Conservation (phyloP, 2,329 filamentous ascomycete species). For the Aspergillus fumigatus region DNA sequence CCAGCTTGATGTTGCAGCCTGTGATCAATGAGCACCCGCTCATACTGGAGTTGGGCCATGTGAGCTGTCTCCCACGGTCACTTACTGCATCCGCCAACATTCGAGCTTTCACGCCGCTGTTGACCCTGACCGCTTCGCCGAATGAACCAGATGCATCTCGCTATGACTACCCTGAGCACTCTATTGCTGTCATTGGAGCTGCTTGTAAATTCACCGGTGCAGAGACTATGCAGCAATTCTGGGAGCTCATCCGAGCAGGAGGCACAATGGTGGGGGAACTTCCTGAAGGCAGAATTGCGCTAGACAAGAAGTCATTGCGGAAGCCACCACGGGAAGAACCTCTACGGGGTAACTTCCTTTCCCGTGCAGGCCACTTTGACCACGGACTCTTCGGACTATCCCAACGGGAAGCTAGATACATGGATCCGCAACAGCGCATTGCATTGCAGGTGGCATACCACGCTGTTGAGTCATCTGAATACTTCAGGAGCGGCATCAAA, state of each 20-base stretch:
- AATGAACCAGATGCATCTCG: neutral
- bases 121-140: neutral
- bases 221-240: conserved; percentile 27
- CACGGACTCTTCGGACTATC: conserved; percentile 23
- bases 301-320: neutral
- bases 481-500: conserved; percentile 7
- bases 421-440: conserved; percentile 26
- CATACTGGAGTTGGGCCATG: neutral
- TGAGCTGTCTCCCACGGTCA: neutral
- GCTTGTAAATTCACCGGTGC: conserved; percentile 26
- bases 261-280: conserved; percentile 6
- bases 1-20: neutral
- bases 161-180: conserved; percentile 3
- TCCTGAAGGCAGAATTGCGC: neutral
- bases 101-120: neutral
- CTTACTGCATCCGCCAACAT: neutral
- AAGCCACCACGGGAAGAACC: neutral
- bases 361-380: conserved; percentile 15
- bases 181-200: conserved; percentile 33
- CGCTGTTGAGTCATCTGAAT: conserved; percentile 25
- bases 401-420: conserved; percentile 18
- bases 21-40: neutral
- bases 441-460: conserved; percentile 25
- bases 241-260: conserved; percentile 24
- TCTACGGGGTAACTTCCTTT: neutral